Percentiles rank a stretch among this genome's conserved stretches.
Conservation (phyloP, 78 protist genomes). For the Cavenderia fasciculata region DNA sequence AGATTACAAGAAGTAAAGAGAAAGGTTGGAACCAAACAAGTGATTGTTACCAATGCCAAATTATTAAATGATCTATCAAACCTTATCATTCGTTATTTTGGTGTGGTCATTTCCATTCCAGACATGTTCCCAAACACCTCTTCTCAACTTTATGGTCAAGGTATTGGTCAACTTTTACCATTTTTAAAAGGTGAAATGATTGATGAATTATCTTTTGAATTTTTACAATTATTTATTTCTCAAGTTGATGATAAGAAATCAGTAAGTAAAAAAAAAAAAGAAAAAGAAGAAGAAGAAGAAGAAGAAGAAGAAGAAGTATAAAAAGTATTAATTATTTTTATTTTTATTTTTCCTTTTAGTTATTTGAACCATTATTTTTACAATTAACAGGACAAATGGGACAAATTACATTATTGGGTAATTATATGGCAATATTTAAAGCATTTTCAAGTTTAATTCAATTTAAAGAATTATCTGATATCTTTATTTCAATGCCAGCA, state of each 20-base stretch:
- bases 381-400: background rate
- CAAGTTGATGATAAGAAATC: constrained; percentile 20
- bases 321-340: constrained; percentile 3
- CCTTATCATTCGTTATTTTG: constrained; percentile 39
- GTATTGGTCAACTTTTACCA: constrained; percentile 40
- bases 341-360: background rate
- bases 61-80: constrained; percentile 23
- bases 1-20: constrained; percentile 33
- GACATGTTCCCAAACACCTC: constrained; percentile 62
- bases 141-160: constrained; percentile 6
- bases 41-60: background rate
- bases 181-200: constrained; percentile 24
- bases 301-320: no score
- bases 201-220: constrained; percentile 50
- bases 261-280: background rate
- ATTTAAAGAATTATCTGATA: constrained; percentile 48
- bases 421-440: constrained; percentile 18
- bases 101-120: constrained; percentile 34
- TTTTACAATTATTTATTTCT: constrained; percentile 14
- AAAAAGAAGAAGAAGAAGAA: no score
- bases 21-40: background rate
- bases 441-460: constrained; percentile 43
- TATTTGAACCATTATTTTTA: constrained; percentile 48
- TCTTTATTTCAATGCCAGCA: constrained; percentile 17
- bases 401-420: constrained; percentile 20